Evolutionary conservation across 73 alveolate genomes (phyloP), one percentile per base, ranked within the genome.

Genomic region (Uronychia binucleata): DNA sequence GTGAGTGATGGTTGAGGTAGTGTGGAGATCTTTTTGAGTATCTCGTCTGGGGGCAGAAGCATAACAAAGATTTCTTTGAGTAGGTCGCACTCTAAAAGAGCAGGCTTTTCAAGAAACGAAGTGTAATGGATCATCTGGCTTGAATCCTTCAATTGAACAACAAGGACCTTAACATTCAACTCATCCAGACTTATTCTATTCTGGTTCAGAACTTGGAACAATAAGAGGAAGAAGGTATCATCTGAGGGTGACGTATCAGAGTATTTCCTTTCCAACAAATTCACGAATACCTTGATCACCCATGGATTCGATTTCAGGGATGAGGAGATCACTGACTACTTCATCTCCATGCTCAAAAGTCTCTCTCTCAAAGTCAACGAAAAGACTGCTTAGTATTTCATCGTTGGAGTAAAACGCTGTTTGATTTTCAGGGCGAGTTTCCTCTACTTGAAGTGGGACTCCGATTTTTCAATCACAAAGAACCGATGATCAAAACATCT

Each of bases 311-410:
- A 93, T 83, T 90, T 86, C 29, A 79, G 80, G 33, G 95, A 90
- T 80, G 94, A 91, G 28, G 97, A 93, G 58, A 81, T 90, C n/a
- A 89, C 83, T 30, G 97, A 93, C 74, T 86, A 91, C 75, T 93
- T 84, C 81, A 86, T 87, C 0, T 77, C 92, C 25, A 79, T 93
- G 78, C 81, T 93, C 29, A 93, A 93, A 82, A 80, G 91, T 19
- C 60, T 89, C 8, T 82, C 96, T 31, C 80, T 90, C 29, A 79
- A 88, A 28, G 57, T 93, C n/a, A 91, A 90, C 83, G 83, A 87
- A 26, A 76, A 77, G 0, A 87, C 91, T 77, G 35, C 86, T 8
- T 28, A 77, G 58, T 83, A 83, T 28, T 90, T 82, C 81, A 90
- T 82, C 76, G 90, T 84, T 60, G 29, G 26, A 0, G 67, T 46